phyloP scores from a whole-genome alignment of 805 yeast species.

The Saccharomycopsis amapae region DNA sequence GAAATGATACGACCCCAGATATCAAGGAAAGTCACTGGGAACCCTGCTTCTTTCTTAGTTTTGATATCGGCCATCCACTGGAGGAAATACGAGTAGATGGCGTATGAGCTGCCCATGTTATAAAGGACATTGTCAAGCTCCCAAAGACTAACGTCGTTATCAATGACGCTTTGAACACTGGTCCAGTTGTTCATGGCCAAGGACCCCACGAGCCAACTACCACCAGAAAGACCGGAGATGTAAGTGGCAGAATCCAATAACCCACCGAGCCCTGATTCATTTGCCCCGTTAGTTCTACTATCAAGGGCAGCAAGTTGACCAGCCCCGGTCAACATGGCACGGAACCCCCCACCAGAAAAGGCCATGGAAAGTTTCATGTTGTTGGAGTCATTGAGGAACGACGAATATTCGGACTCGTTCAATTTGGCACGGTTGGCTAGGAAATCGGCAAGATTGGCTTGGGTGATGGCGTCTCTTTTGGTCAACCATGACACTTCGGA shows the following conservation, averaged over 20 bases:
- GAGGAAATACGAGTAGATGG: conserved; percentile 50
- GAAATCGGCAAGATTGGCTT: conserved; percentile 39
- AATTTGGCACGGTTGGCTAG: conserved; percentile 34
- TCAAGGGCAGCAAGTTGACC: conserved; percentile 78
- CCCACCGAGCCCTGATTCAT: conserved; percentile 61
- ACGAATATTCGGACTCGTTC: conserved; percentile 19
- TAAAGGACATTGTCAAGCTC: conserved; percentile 52
- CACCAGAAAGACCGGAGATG: conserved; percentile 77
- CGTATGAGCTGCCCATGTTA: no score
- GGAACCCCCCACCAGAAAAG: conserved; percentile 84
- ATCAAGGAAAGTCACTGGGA: conserved; percentile 59
- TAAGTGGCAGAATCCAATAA: conserved; percentile 64
- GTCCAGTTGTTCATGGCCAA: conserved; percentile 68
- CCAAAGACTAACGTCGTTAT: conserved; percentile 47
- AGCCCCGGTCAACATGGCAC: conserved; percentile 83
- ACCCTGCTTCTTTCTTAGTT: conserved; percentile 55
- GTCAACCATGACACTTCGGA: conserved; percentile 48
- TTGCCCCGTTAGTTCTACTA: conserved; percentile 52
- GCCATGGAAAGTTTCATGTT: conserved; percentile 51
- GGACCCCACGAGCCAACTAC: conserved; percentile 73
- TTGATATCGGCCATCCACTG: conserved; percentile 37
- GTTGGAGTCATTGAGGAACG: conserved; percentile 33
- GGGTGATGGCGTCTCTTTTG: conserved; percentile 40
- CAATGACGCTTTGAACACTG: conserved; percentile 49
- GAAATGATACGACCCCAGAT: conserved; percentile 74